Conservation (phyloP, 352 stramenopile genomes). For the Phytophthora multivora region DNA sequence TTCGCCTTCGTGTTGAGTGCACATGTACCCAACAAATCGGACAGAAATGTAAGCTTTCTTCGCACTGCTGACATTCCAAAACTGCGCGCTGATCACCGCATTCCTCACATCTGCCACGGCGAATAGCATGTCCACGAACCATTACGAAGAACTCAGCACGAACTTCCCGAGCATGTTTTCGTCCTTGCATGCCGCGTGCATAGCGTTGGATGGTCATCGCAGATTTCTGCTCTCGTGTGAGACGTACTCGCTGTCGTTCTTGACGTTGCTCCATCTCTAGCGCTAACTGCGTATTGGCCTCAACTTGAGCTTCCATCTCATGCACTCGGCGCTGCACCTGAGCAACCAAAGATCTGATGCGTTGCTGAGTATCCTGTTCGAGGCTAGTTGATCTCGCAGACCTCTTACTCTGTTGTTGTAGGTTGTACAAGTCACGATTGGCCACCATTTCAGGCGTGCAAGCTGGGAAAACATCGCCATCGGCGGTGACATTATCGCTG, state of each 20-base stretch:
- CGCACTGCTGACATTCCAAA: slow-evolving; percentile 67
- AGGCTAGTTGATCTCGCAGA: slow-evolving; percentile 13
- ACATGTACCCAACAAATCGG: slow-evolving; percentile 78
- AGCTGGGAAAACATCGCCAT: slow-evolving; percentile 32
- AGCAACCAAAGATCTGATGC: slow-evolving; percentile 20
- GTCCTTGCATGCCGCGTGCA: slow-evolving; percentile 47
- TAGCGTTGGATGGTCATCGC: slow-evolving; percentile 56
- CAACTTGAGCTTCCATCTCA: slow-evolving; percentile 61
- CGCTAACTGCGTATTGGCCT: slow-evolving; percentile 63
- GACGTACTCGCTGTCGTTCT: slow-evolving; percentile 35
- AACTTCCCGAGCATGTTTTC: slow-evolving; percentile 46
- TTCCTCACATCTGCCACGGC: slow-evolving; percentile 73
- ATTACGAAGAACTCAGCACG: slow-evolving; percentile 70
- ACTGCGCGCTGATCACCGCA: slow-evolving; percentile 71
- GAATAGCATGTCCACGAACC: slow-evolving; percentile 69
- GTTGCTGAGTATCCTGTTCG: slow-evolving; percentile 28
- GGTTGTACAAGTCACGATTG: slow-evolving; percentile 50
- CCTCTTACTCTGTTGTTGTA: slow-evolving; percentile 33
- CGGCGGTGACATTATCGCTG: slow-evolving; percentile 27
- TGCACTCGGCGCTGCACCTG: slow-evolving; percentile 42
- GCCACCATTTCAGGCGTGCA: slow-evolving; percentile 55
- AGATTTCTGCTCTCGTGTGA: slow-evolving; percentile 47
- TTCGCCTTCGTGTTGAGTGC: slow-evolving; percentile 59
- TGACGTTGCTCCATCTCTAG: slow-evolving; percentile 31
- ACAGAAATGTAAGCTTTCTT: slow-evolving; percentile 75